These are phyloP conservation scores for Suillus paluster DNA, from an alignment of 768 basidiomycete species.

Conservation along the genomic window DNA sequence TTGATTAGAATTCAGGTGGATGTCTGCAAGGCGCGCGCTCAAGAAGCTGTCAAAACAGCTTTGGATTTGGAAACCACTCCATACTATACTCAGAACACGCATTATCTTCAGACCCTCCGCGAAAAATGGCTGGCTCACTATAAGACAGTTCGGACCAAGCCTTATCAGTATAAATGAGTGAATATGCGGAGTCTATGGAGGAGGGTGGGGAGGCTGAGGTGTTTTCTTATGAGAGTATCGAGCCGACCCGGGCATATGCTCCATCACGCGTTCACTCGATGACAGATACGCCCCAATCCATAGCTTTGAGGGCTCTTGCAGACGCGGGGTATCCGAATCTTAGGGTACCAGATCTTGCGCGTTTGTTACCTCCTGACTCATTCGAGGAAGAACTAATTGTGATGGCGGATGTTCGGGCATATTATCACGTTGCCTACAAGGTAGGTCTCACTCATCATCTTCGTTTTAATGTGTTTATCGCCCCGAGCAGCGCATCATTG, in stretches of 20 bases:
- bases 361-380: conserved; percentile 22
- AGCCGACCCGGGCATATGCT: no score
- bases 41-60: conserved; percentile 35
- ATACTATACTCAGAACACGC: conserved; percentile 37
- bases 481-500: conserved; percentile 53
- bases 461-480: not conserved
- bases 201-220: no score
- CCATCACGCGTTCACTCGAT: no score
- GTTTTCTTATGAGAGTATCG: no score
- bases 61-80: conserved; percentile 45
- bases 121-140: conserved; percentile 21
- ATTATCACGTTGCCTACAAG: conserved; percentile 54
- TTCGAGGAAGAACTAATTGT: conserved; percentile 45
- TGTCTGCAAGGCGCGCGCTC: conserved; percentile 26
- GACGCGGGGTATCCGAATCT: conserved; percentile 32
- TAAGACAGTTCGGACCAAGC: conserved; percentile 14
- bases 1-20: conserved; percentile 34
- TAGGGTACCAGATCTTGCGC: conserved; percentile 19
- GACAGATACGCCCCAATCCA: no score
- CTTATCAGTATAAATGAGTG: conserved; percentile 4
- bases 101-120: conserved; percentile 15
- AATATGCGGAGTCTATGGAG: no score
- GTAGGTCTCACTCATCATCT: conserved; percentile 29
- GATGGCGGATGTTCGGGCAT: conserved; percentile 54
- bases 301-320: conserved; percentile 36